Evolutionary conservation across 2,329 filamentous ascomycete genomes (phyloP), one percentile per base, ranked within the genome.

Genomic region (Colletotrichum musicola): DNA sequence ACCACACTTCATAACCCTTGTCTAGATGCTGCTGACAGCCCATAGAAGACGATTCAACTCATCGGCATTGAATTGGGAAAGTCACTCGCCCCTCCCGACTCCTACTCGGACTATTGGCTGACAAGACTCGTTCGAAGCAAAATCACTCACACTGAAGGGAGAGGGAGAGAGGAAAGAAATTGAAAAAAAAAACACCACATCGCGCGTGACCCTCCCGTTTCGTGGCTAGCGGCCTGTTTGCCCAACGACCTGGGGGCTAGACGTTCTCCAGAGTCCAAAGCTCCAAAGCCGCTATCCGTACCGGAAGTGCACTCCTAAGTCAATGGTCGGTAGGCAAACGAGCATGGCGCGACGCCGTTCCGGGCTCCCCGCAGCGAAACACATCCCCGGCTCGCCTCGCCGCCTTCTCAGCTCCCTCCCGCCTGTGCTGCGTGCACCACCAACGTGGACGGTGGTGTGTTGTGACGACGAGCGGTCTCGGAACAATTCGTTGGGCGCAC

Each of bases 131-230:
- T 25, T 18, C 46, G 9, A 4, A 16, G 7, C 46, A 49, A 10
- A 49, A 49, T 18, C 46, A 49, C 20, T 22, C 40, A 42, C 40
- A 35, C 30, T 9, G 30, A 10, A 35, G 30, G 30, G 30, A 35
- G 30, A 35, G 30, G 30, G 30, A 10, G 30, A 10, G 6, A 2
- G 6, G 1, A 30, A 30, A 30, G 7, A 30, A n/a, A 10, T 16
- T 16, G 6, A 27, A 20, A 13, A 20, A 25, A 47, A 62, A 59
- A 38, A 50, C 18, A 16, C 25, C 20, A 14, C 38, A 22, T 50
- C 6, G 54, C 66, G 62, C 66, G 66, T 69, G 66, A 69, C 66
- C 50, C 55, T 68, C 55, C 62, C 40, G 40, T 42, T 49, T 27
- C 14, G 22, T 44, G 30, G 14, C 46, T 64, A 68, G 65, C 54